phyloP scores from a whole-genome alignment of 768 basidiomycete species.

The Tephrocybe sp. region DNA sequence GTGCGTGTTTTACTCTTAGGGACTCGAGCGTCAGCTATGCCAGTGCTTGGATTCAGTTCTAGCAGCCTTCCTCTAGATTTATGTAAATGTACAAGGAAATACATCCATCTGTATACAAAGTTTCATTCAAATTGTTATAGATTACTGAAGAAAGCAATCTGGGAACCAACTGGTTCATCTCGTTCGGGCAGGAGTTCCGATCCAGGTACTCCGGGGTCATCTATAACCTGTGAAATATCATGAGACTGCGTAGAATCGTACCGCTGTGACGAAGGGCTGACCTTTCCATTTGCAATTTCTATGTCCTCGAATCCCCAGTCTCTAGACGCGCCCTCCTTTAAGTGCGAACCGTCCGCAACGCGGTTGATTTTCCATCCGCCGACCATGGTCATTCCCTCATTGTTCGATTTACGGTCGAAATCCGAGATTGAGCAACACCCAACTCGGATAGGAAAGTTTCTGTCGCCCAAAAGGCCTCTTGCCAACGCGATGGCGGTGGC shows the following conservation, averaged over 20 bases:
- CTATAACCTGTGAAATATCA: slow-evolving; percentile 51
- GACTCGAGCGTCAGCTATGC: slow-evolving; percentile 98
- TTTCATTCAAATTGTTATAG: slow-evolving; percentile 24
- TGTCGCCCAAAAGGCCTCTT: slow-evolving; percentile 55
- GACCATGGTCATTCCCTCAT: slow-evolving; percentile 19
- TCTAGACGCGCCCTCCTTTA: slow-evolving; percentile 57
- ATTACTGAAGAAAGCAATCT: slow-evolving; percentile 37
- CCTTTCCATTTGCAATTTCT: slow-evolving; percentile 59
- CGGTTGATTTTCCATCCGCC: slow-evolving; percentile 46
- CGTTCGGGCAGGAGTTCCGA: slow-evolving; percentile 48
- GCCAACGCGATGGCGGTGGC: slow-evolving; percentile 72
- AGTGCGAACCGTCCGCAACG: slow-evolving; percentile 58
- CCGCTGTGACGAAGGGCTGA: slow-evolving; percentile 19
- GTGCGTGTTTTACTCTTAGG: slow-evolving; percentile 58
- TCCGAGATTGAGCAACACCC: slow-evolving; percentile 79
- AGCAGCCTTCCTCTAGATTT: slow-evolving; percentile 10
- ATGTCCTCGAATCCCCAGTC: slow-evolving; percentile 87
- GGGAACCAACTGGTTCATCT: slow-evolving; percentile 58
- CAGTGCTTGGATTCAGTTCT: slow-evolving; percentile 79
- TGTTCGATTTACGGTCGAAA: slow-evolving; percentile 37
- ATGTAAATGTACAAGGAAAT: slow-evolving; percentile 2
- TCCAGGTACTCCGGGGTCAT: slow-evolving; percentile 68
- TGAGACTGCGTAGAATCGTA: slow-evolving; percentile 1
- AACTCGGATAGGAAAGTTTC: slow-evolving; percentile 52
- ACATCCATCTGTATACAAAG: background rate